Conservation (phyloP, 2,329 filamentous ascomycete genomes). For the Alternaria triticina region DNA sequence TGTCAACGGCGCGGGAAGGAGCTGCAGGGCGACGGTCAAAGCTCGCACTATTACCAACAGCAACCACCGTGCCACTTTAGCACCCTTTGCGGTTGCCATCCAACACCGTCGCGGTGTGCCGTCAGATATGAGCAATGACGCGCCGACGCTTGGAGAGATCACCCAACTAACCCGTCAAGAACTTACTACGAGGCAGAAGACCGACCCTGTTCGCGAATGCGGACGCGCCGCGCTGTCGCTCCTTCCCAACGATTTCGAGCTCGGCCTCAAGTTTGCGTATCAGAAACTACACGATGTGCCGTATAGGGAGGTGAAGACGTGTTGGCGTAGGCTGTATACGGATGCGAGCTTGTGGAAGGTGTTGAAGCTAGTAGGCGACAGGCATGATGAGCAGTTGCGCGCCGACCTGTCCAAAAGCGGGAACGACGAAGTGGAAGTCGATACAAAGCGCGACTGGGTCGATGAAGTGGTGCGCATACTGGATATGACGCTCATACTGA, state of each 20-base stretch:
- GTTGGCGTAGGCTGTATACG: constrained; percentile 75
- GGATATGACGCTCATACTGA: constrained; percentile 78
- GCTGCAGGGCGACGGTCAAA: constrained; percentile 4
- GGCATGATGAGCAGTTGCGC: background rate
- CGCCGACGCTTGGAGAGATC: constrained; percentile 33
- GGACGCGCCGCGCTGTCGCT: constrained; percentile 50
- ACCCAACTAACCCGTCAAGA: constrained; percentile 30
- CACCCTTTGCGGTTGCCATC: background rate
- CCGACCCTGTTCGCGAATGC: constrained; percentile 48
- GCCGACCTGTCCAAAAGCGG: background rate
- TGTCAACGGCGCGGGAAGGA: constrained; percentile 14
- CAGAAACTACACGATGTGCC: constrained; percentile 73
- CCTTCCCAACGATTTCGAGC: constrained; percentile 50
- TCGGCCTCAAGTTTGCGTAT: constrained; percentile 66
- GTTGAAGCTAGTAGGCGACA: constrained; percentile 31
- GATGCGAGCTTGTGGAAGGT: constrained; percentile 73
- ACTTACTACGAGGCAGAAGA: constrained; percentile 24
- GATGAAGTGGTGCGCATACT: constrained; percentile 68
- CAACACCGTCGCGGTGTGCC: background rate
- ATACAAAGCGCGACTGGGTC: constrained; percentile 53
- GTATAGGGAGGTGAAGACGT: constrained; percentile 68
- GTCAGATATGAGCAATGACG: constrained; percentile 12
- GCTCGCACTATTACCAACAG: constrained; percentile 13
- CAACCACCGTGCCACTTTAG: background rate
- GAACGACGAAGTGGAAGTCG: constrained; percentile 18